Conservation (phyloP, 352 stramenopile genomes). For the Phytophthora kernoviae region DNA sequence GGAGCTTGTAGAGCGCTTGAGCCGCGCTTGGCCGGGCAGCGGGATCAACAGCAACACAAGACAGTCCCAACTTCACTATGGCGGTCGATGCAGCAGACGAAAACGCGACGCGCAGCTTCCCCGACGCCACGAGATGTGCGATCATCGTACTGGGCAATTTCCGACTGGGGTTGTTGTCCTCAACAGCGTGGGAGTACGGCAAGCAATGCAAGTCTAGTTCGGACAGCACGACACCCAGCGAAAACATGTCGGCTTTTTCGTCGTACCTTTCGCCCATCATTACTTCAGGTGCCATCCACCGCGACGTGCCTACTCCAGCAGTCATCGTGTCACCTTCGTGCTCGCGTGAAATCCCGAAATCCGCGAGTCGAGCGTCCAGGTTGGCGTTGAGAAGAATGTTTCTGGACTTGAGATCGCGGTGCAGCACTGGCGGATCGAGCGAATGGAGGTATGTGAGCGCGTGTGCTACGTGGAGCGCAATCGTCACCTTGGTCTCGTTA, state of each 20-base stretch:
- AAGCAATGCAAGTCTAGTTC: constrained; percentile 32
- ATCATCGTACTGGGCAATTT: constrained; percentile 41
- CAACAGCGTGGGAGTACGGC: constrained; percentile 26
- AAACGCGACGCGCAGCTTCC: constrained; percentile 40
- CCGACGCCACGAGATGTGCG: constrained; percentile 46
- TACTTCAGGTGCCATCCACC: constrained; percentile 37
- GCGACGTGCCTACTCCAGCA: constrained; percentile 31
- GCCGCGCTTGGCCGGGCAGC: constrained; percentile 34
- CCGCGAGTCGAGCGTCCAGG: constrained; percentile 48
- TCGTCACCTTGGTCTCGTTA: constrained; percentile 29
- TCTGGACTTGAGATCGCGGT: constrained; percentile 72
- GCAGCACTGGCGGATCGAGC: constrained; percentile 34
- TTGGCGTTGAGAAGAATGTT: constrained; percentile 57
- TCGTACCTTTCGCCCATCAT: constrained; percentile 34
- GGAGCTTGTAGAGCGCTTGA: constrained; percentile 43
- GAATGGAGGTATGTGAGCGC: constrained; percentile 38
- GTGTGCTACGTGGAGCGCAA: constrained; percentile 28
- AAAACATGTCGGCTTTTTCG: constrained; percentile 38
- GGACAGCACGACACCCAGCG: constrained; percentile 33
- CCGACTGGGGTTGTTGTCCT: constrained; percentile 23
- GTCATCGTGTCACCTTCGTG: constrained; percentile 30
- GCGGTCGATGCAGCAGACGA: constrained; percentile 13
- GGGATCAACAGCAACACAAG: constrained; percentile 41
- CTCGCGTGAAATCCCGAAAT: constrained; percentile 51
- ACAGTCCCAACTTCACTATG: constrained; percentile 21